These are phyloP conservation scores for Cornus controversa DNA, from an alignment of 148 eudicot species.

Conservation along the genomic window DNA sequence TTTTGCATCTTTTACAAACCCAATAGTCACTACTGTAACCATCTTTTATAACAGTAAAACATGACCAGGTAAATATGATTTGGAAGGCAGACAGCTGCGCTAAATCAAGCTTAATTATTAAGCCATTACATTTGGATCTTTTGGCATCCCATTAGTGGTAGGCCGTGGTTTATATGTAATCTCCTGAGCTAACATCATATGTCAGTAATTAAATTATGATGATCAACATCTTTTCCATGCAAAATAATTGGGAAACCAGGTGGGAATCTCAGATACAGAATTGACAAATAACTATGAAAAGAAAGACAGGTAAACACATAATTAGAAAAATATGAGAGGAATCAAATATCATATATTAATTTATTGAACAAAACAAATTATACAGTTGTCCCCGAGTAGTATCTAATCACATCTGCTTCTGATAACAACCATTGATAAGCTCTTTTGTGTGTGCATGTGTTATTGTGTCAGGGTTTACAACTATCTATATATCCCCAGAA, in stretches of 20 bases:
- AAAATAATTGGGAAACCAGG: conserved; percentile 55
- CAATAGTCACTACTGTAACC: conserved; percentile 54
- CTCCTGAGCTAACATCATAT: conserved; percentile 54
- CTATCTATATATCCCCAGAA: not conserved
- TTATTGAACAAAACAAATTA: not conserved
- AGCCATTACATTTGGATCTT: conserved; percentile 31
- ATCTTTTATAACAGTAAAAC: conserved; percentile 25
- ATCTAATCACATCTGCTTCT: not conserved
- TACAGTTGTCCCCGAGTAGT: not conserved
- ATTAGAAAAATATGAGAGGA: not conserved
- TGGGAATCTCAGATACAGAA: conserved; percentile 69
- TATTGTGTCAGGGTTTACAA: not conserved
- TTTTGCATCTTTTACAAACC: conserved; percentile 74
- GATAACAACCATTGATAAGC: not conserved
- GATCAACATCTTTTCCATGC: conserved; percentile 65
- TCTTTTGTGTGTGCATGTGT: not conserved
- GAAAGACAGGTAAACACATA: not conserved
- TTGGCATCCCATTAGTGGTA: conserved; percentile 25
- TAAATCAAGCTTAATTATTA: not conserved
- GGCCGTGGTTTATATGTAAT: conserved; percentile 46
- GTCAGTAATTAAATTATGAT: conserved; percentile 66
- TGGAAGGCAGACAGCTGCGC: not conserved
- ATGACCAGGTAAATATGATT: not conserved
- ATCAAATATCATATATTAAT: not conserved
- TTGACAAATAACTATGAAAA: conserved; percentile 72